Conservation (phyloP, 192 early-diverging fungal genomes). For the Backusella luteola region DNA sequence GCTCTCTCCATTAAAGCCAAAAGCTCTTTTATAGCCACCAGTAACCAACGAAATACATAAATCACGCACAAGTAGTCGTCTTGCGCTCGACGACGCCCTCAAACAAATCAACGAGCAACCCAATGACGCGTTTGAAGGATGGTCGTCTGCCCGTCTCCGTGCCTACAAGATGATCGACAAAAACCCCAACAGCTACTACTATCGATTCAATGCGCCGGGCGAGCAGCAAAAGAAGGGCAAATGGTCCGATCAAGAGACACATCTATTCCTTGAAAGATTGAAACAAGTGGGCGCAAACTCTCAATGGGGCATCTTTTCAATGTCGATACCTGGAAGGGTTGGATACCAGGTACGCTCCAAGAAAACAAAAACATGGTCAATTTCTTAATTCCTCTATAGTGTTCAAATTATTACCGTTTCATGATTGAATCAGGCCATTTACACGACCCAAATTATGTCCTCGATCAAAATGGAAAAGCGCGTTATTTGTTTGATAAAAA, state of each 20-base stretch:
- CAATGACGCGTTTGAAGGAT: slow-evolving; percentile 88
- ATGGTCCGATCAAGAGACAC: slow-evolving; percentile 88
- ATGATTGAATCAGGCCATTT: slow-evolving; percentile 90
- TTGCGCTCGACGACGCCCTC: slow-evolving; percentile 85
- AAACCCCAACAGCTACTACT: slow-evolving; percentile 97
- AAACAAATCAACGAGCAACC: slow-evolving; percentile 75
- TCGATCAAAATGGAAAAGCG: slow-evolving; percentile 86
- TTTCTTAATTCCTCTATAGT: slow-evolving; percentile 44
- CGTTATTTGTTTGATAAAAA: slow-evolving; percentile 89
- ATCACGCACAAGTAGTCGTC: slow-evolving; percentile 60
- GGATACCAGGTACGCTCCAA: slow-evolving; percentile 77
- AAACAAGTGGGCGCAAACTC: slow-evolving; percentile 87
- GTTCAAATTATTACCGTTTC: slow-evolving; percentile 93
- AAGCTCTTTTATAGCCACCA: background rate
- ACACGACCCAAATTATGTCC: slow-evolving; percentile 85
- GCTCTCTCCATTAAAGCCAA: background rate
- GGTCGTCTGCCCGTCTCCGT: slow-evolving; percentile 89
- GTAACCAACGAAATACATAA: background rate
- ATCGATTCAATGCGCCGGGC: slow-evolving; percentile 96
- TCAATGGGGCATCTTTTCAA: slow-evolving; percentile 97
- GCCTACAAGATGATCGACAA: slow-evolving; percentile 91
- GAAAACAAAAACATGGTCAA: no score
- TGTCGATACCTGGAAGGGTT: slow-evolving; percentile 91
- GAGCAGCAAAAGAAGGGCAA: slow-evolving; percentile 90
- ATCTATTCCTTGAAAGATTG: slow-evolving; percentile 78